Evolutionary conservation across 805 yeast species (phyloP).

Genomic region (Ogataea wickerhamii): DNA sequence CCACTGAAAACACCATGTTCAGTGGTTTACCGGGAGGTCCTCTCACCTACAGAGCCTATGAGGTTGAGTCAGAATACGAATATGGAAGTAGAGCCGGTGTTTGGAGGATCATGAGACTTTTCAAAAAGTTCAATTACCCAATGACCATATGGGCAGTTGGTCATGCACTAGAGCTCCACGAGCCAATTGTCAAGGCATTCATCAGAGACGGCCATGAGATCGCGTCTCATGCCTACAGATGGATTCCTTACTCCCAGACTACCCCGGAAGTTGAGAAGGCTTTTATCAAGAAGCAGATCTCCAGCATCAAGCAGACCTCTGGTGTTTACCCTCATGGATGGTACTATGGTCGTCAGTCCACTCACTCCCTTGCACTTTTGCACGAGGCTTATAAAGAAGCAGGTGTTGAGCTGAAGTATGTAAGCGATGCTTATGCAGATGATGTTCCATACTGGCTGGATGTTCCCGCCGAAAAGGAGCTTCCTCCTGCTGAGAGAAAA

Average conservation of each 20-base stretch:
- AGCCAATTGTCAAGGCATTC: constrained; percentile 33
- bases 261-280: constrained; percentile 34
- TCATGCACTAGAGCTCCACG: constrained; percentile 33
- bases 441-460: constrained; percentile 37
- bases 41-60: constrained; percentile 12
- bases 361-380: constrained; percentile 32
- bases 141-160: constrained; percentile 39
- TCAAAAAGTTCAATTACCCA: constrained; percentile 30
- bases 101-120: constrained; percentile 28
- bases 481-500: constrained; percentile 20
- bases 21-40: constrained; percentile 11
- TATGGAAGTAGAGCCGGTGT: constrained; percentile 16
- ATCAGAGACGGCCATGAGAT: constrained; percentile 38
- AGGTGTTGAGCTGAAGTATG: constrained; percentile 32
- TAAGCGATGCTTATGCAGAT: constrained; percentile 35
- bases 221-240: constrained; percentile 38
- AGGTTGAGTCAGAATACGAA: constrained; percentile 16
- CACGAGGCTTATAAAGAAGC: constrained; percentile 33
- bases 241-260: constrained; percentile 33
- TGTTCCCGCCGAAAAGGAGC: constrained; percentile 25
- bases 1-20: constrained; percentile 13
- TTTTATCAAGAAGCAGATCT: constrained; percentile 29
- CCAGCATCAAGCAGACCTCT: constrained; percentile 28
- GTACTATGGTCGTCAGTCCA: constrained; percentile 35
- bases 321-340: constrained; percentile 36